phyloP scores from a whole-genome alignment of 2,329 filamentous ascomycete genomes.

The Phaeomoniella chlamydospora region DNA sequence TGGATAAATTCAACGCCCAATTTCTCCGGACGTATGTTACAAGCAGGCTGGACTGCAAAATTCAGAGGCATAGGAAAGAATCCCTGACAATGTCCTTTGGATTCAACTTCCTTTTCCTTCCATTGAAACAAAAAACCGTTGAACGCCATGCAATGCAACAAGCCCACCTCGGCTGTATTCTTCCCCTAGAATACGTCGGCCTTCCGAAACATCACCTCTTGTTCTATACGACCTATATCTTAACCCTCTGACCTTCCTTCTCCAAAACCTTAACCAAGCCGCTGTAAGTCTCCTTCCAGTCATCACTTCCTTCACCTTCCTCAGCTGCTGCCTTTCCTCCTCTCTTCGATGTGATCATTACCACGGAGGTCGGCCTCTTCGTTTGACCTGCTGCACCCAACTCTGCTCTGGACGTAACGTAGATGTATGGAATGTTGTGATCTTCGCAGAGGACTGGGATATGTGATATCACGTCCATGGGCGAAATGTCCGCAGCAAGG shows the following conservation, averaged over 20 bases:
- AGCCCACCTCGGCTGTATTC: background rate
- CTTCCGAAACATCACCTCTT: no score
- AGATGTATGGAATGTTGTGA: conserved; percentile 93
- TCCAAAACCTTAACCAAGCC: conserved; percentile 44
- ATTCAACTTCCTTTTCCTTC: no score
- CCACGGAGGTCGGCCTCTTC: conserved; percentile 90
- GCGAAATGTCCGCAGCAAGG: conserved; percentile 93
- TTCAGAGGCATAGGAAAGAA: no score
- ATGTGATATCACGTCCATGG: conserved; percentile 97
- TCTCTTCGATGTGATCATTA: conserved; percentile 55
- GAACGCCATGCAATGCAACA: background rate
- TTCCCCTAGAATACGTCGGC: no score
- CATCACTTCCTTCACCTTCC: conserved; percentile 25
- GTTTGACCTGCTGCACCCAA: conserved; percentile 86
- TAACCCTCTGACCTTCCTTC: conserved; percentile 43
- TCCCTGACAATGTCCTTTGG: no score
- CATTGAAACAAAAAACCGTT: background rate
- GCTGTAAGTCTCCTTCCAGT: conserved; percentile 37
- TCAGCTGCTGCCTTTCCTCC: conserved; percentile 34
- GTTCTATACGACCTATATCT: conserved; percentile 34
- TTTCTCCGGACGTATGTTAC: no score
- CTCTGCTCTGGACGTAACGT: conserved; percentile 82
- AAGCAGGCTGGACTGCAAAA: no score
- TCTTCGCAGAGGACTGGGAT: conserved; percentile 97
- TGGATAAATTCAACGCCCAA: no score